phyloP scores from a whole-genome alignment of 805 yeast genomes.

The Wickerhamiella occidentalis region DNA sequence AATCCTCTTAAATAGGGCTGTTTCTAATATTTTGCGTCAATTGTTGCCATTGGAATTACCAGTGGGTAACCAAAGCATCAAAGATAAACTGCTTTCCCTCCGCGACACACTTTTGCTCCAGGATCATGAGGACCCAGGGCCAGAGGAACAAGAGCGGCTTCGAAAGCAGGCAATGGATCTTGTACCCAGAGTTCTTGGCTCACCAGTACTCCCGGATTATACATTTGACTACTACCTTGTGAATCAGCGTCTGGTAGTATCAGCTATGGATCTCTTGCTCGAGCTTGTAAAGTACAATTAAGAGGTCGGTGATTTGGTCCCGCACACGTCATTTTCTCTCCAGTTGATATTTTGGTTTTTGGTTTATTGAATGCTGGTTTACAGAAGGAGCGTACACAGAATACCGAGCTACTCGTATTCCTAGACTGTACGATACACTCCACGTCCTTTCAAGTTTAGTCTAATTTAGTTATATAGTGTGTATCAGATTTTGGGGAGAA shows the following conservation, averaged over 20 bases:
- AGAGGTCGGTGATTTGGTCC: too few species aligned
- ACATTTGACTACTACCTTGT: slow-evolving; percentile 7
- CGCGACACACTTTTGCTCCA: slow-evolving; percentile 4
- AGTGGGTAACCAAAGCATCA: neutral
- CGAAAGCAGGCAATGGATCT: neutral
- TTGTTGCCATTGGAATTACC: neutral
- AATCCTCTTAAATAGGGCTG: neutral
- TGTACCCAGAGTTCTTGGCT: slow-evolving; percentile 2
- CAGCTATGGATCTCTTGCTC: slow-evolving; percentile 3
- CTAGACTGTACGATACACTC: too few species aligned
- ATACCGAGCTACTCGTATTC: neutral
- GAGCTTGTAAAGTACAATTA: slow-evolving; percentile 3
- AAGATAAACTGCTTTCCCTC: neutral
- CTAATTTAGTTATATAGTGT: too few species aligned
- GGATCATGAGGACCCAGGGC: slow-evolving; percentile 3
- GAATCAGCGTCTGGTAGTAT: slow-evolving; percentile 5
- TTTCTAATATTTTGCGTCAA: neutral
- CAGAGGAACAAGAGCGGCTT: slow-evolving; percentile 3
- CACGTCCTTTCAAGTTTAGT: too few species aligned
- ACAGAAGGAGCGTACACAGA: too few species aligned
- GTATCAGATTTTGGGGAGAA: too few species aligned
- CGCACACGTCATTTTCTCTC: too few species aligned
- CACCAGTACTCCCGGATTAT: neutral
- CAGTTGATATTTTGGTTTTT: too few species aligned
- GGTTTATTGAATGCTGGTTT: too few species aligned